Conservation (phyloP, 352 stramenopile species). For the Phytophthora sp. region DNA sequence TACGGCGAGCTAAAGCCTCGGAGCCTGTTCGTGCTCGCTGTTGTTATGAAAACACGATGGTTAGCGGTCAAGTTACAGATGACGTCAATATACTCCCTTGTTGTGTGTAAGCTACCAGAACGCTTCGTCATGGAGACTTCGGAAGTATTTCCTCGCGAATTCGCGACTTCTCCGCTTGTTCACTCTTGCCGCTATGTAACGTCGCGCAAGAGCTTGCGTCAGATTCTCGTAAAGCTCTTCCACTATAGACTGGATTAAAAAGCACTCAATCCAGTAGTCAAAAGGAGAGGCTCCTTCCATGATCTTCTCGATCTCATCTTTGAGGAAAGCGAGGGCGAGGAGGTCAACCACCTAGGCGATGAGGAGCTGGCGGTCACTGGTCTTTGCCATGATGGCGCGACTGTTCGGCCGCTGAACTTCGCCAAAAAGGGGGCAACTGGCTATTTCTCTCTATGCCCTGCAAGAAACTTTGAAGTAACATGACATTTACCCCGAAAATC, state of each 20-base stretch:
- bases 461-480: no score
- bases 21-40: background rate
- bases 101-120: background rate
- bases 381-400: no score
- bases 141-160: background rate
- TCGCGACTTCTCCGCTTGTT: background rate
- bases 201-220: background rate
- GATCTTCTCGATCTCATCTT: background rate
- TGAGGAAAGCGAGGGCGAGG: background rate
- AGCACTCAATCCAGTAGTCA: background rate
- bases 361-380: background rate
- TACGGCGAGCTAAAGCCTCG: slow-evolving; percentile 1
- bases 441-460: no score
- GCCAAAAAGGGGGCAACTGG: no score
- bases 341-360: background rate
- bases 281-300: background rate
- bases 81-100: background rate
- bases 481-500: no score
- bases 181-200: background rate
- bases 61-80: background rate
- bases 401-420: no score
- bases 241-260: background rate
- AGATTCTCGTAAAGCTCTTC: background rate
- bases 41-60: background rate
- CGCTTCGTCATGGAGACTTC: background rate